Evolutionary conservation across 495 filamentous ascomycete genomes (phyloP).

Genomic region (Amniculicola lignicola): DNA sequence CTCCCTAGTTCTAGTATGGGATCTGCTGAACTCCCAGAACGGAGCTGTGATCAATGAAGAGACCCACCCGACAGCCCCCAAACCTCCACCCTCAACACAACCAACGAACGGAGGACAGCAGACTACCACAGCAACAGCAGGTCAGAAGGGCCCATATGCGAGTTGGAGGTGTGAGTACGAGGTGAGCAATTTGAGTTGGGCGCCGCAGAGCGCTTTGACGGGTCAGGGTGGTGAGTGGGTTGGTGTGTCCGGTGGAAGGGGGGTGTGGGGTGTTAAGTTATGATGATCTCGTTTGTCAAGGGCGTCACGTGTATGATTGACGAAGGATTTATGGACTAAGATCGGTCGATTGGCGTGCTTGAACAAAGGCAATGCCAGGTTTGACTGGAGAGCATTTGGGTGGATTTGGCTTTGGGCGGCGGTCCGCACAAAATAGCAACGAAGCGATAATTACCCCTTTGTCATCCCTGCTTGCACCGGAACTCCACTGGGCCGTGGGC

Average conservation of each 20-base stretch:
- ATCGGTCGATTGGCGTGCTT: no score
- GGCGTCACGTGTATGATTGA: no score
- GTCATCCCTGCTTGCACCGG: no score
- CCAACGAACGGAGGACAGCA: conserved; percentile 40
- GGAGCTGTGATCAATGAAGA: conserved; percentile 38
- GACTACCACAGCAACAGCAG: conserved; percentile 31
- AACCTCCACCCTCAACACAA: conserved; percentile 40
- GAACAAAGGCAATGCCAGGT: no score
- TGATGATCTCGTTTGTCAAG: no score
- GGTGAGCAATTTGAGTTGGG: conserved; percentile 93
- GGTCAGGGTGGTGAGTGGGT: conserved; percentile 88
- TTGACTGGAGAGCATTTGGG: no score
- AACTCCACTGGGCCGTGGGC: no score
- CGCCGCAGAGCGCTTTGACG: conserved; percentile 69
- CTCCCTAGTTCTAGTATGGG: conserved; percentile 87
- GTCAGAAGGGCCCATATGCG: conserved; percentile 62
- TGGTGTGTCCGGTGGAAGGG: conserved; percentile 85
- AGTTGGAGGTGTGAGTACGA: conserved; percentile 96
- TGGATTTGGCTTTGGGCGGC: no score
- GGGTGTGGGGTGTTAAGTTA: conserved; percentile 82
- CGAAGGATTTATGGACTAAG: no score
- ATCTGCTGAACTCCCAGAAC: conserved; percentile 67
- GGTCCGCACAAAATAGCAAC: no score
- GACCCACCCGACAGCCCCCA: conserved; percentile 47
- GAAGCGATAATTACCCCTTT: no score